Percentiles rank a stretch among this genome's conserved stretches.
These are phyloP conservation scores for Inga oerstediana DNA, from an alignment of 306 rosid genomes.

Conservation along the genomic window DNA sequence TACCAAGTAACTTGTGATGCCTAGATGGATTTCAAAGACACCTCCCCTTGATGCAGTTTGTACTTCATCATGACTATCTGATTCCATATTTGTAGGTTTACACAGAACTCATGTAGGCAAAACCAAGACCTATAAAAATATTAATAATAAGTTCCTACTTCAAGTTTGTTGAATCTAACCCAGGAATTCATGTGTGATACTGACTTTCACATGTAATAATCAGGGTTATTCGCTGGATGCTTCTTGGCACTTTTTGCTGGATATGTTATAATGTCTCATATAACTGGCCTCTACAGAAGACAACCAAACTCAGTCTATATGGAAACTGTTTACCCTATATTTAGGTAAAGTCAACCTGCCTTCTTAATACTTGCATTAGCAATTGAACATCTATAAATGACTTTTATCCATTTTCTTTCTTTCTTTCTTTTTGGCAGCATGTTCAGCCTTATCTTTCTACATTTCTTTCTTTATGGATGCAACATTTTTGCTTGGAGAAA, in stretches of 20 bases:
- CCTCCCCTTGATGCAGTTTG: constrained; percentile 15
- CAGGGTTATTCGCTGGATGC: constrained; percentile 89
- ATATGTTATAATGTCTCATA: constrained; percentile 86
- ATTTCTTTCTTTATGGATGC: constrained; percentile 89
- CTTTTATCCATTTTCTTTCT: not conserved
- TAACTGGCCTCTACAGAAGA: constrained; percentile 65
- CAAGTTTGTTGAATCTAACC: not conserved
- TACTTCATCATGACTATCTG: not conserved
- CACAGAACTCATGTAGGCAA: not conserved
- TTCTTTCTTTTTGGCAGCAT: constrained; percentile 57
- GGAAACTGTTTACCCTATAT: constrained; percentile 92
- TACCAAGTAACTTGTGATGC: constrained; percentile 5
- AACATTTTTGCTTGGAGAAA: constrained; percentile 88
- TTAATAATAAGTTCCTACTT: not conserved
- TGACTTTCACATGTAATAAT: constrained; percentile 18
- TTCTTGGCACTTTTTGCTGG: constrained; percentile 78
- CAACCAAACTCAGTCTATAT: constrained; percentile 70
- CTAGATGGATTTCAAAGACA: constrained; percentile 24
- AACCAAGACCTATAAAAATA: not conserved
- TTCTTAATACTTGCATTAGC: not conserved
- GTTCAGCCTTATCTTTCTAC: constrained; percentile 95
- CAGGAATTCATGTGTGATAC: not conserved
- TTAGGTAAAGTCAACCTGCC: constrained; percentile 61
- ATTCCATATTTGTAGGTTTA: constrained; percentile 2
- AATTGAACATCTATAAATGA: not conserved